These are phyloP conservation scores for Globisporangium nodosum DNA, from an alignment of 352 stramenopile genomes.

Conservation along the genomic window DNA sequence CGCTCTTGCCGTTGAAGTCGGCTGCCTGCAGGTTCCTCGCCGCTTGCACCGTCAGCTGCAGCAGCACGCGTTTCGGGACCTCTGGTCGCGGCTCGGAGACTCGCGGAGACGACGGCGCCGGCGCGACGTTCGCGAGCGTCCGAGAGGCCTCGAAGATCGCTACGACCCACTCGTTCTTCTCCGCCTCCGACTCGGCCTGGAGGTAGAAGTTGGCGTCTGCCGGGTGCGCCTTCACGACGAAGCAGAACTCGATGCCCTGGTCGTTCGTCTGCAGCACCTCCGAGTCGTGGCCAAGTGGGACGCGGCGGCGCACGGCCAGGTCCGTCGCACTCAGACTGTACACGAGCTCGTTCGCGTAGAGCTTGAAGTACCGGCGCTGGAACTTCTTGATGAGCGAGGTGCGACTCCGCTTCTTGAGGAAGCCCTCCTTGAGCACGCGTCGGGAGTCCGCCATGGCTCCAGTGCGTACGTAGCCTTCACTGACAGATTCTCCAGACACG, in stretches of 20 bases:
- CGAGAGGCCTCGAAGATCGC: slow-evolving; percentile 57
- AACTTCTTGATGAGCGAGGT: slow-evolving; percentile 39
- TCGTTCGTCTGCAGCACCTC: slow-evolving; percentile 57
- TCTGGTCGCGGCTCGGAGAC: slow-evolving; percentile 4
- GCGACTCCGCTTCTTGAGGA: slow-evolving; percentile 60
- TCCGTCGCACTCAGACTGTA: slow-evolving; percentile 48
- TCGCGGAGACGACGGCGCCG: slow-evolving; percentile 3
- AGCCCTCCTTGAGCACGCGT: slow-evolving; percentile 65
- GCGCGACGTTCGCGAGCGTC: slow-evolving; percentile 26
- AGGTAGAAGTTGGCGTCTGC: slow-evolving; percentile 43
- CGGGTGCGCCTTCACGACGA: slow-evolving; percentile 46
- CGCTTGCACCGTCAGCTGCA: slow-evolving; percentile 47
- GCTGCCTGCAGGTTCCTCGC: slow-evolving; percentile 43
- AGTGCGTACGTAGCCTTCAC: neutral
- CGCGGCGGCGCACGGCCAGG: slow-evolving; percentile 22
- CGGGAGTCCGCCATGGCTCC: slow-evolving; percentile 15
- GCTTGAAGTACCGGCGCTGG: slow-evolving; percentile 63
- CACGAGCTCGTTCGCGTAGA: slow-evolving; percentile 50
- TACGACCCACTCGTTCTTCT: slow-evolving; percentile 55
- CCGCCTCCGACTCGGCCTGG: slow-evolving; percentile 51
- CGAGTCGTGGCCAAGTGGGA: slow-evolving; percentile 49
- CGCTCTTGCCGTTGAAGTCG: slow-evolving; percentile 62
- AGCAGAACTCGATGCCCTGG: slow-evolving; percentile 52
- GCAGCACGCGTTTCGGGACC: slow-evolving; percentile 26
- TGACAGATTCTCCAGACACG: too few species aligned